Base-by-base conservation (phyloP, 192 early-diverging fungal species). In the Phycomyces nitens region DNA sequence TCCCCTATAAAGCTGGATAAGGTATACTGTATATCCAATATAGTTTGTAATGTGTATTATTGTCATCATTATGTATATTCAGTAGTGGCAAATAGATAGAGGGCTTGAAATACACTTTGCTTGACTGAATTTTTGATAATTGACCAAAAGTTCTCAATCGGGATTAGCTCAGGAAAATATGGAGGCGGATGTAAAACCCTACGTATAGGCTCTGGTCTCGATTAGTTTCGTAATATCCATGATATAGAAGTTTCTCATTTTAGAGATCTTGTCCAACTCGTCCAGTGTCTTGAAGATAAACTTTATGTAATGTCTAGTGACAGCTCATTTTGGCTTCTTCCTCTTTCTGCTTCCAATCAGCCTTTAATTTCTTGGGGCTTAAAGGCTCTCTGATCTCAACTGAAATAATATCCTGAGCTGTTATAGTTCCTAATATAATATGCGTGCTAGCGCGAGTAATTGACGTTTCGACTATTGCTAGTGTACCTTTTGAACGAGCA, bases 241-340 rank as follows among this genome's bases (percentile, higher is more conserved):
- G 2, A 69, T 29, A 38, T 72, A 59, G 40, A 57, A 53, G 20
- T 21, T 43, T 40, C 27, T 60, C 64, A 61, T 58, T 24, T 66
- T 53, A 58, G 42, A 40, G 22, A 58, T 43, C 24, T 56, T 56
- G 12, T 55, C 53, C 21, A 55, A 57, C 12, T 54, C 40, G 24
- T 64, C 64, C 12, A 57, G 24, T 10, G 23, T 57, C 8, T 65
- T 57, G 1, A 47, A 38, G 0, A 65, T 58, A 23, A 58, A 44
- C 40, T 21, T 58, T 20, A 43, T 43, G 20, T 43, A 58, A 23
- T 58, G 57, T 0, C 57, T 23, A 26, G 42, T 58, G 16, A 58
- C 39, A 58, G 57, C 43, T 26, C 57, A 29, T 23, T 24, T 44
- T 23, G 57, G 42, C 20, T 0, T 44, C 9, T 58, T 43, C 26